These are phyloP conservation scores for Toxicodendron radicans DNA, from an alignment of 345 rosid genomes.

Conservation along the genomic window DNA sequence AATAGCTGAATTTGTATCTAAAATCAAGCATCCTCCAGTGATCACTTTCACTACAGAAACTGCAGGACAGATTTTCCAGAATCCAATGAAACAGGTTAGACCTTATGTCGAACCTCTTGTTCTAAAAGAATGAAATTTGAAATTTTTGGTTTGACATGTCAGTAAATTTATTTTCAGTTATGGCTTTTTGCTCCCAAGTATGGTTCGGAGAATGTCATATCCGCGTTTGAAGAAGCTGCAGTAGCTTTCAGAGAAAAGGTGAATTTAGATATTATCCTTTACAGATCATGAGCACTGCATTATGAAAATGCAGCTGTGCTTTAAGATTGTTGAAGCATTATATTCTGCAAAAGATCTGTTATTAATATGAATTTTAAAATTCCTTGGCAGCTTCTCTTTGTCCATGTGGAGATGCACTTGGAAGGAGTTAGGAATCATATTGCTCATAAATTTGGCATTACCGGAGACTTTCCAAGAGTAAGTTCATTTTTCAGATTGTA, in stretches of 20 bases:
- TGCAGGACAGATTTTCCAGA: constrained; percentile 3
- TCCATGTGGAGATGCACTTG: constrained; percentile 11
- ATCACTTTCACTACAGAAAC: background rate
- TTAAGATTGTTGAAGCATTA: too few species aligned
- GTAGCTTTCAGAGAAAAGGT: constrained; percentile 29
- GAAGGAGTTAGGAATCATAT: constrained; percentile 2
- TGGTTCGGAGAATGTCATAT: constrained; percentile 3
- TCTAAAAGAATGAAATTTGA: constrained; percentile 4
- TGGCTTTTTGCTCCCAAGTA: constrained; percentile 28
- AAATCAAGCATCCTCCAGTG: background rate
- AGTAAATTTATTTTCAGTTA: constrained; percentile 14
- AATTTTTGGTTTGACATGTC: background rate
- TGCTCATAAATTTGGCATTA: constrained; percentile 14
- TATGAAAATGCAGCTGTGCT: too few species aligned
- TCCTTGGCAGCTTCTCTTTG: constrained; percentile 23
- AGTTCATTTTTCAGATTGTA: constrained; percentile 1
- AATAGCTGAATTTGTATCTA: constrained; percentile 6
- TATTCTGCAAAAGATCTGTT: background rate
- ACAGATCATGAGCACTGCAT: background rate
- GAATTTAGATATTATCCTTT: background rate
- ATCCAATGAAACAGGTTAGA: constrained; percentile 18
- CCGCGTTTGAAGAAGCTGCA: constrained; percentile 22
- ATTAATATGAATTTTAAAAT: background rate
- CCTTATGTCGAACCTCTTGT: background rate
- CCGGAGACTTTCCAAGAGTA: constrained; percentile 15